Percentiles rank a stretch among this genome's conserved stretches.
Conservation (phyloP, 2,329 filamentous ascomycete species). For the Cladosporium austrohemisphaericum region DNA sequence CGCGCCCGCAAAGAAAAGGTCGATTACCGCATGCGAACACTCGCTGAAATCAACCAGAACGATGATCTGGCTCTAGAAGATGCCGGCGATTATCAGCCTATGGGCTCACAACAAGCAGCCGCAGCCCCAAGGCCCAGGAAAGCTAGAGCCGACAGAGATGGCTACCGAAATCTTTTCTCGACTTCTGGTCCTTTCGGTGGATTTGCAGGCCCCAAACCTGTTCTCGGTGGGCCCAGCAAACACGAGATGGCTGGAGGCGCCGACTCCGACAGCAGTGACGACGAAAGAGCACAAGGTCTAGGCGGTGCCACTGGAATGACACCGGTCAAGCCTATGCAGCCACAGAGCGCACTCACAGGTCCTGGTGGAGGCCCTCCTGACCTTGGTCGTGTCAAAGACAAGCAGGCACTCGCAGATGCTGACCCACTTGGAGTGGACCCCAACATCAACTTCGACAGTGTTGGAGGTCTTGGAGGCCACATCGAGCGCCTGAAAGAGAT, state of each 20-base stretch:
- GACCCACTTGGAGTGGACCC: slow-evolving; percentile 91
- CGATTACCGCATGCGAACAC: slow-evolving; percentile 72
- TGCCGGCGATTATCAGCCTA: slow-evolving; percentile 2
- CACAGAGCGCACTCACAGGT: slow-evolving; percentile 54
- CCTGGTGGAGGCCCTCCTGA: slow-evolving; percentile 64
- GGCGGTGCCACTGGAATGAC: slow-evolving; percentile 64
- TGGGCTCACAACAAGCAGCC: slow-evolving; percentile 11
- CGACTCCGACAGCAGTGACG: slow-evolving; percentile 95
- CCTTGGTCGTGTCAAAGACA: slow-evolving; percentile 89
- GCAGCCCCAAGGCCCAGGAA: background rate
- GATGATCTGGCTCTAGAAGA: background rate
- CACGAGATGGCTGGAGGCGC: slow-evolving; percentile 71
- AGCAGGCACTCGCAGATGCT: slow-evolving; percentile 85
- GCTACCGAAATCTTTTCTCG: slow-evolving; percentile 77
- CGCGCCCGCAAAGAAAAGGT: slow-evolving; percentile 66
- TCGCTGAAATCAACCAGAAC: slow-evolving; percentile 21
- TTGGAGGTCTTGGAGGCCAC: slow-evolving; percentile 86
- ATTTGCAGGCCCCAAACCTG: slow-evolving; percentile 66
- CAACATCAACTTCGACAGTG: slow-evolving; percentile 88
- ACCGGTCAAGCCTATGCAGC: slow-evolving; percentile 52
- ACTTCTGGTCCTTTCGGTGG: slow-evolving; percentile 93
- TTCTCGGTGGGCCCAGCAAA: slow-evolving; percentile 72
- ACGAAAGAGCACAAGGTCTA: slow-evolving; percentile 64
- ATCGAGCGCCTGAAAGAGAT: slow-evolving; percentile 98
- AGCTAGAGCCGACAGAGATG: slow-evolving; percentile 36